Evolutionary conservation across 495 filamentous ascomycete genomes (phyloP), one percentile per base, ranked within the genome.

Genomic region (Rhypophila decipiens): DNA sequence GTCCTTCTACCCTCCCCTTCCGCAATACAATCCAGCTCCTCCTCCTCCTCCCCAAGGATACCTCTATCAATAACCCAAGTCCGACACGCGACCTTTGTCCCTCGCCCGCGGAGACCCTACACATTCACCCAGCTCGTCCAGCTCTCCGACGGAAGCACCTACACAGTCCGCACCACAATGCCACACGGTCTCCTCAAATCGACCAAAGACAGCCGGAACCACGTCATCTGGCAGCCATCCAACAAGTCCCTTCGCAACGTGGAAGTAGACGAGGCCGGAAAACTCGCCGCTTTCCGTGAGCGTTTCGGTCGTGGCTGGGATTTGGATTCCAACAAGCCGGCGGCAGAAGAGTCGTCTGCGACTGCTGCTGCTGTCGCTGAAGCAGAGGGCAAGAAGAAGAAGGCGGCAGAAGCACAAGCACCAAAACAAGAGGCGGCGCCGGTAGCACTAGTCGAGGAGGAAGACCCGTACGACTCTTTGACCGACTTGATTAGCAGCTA

Each of bases 81-180:
- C 64, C 86, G 88, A n/a, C 79, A 89, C 62, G 94, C 93, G 20
- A 86, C 85, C n/a, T 86, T 95, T 50, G 78, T 98, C 60, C 80
- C 77, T 27, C 90, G 94, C 3, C 88, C 87, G 13, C 83, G 86
- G 57, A 84, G 90, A 4, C 93, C 93, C 24, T 96, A 96, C 79
- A 87, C 84, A 55, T 96, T 95, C 79, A 95, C 93, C 18, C 93
- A 98, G 69, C 83, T 98, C 24, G 77, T 97, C 44, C 91, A 90
- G 46, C 84, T 96, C 52, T 84, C 83, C n/a, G 93, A 98, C 75
- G 93, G 93, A 46, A 82, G 76, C 58, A 86, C 88, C 46, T 96
- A 82, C 78, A 82, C 85, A 11, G 77, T 86, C 48, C 90, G 94
- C 59, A 96, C 94, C 7, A 94, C 91, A 11, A 88, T 84, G 8